These are phyloP conservation scores for Nigrospora sphaerica DNA, from an alignment of 2,329 filamentous ascomycete genomes.

Conservation along the genomic window DNA sequence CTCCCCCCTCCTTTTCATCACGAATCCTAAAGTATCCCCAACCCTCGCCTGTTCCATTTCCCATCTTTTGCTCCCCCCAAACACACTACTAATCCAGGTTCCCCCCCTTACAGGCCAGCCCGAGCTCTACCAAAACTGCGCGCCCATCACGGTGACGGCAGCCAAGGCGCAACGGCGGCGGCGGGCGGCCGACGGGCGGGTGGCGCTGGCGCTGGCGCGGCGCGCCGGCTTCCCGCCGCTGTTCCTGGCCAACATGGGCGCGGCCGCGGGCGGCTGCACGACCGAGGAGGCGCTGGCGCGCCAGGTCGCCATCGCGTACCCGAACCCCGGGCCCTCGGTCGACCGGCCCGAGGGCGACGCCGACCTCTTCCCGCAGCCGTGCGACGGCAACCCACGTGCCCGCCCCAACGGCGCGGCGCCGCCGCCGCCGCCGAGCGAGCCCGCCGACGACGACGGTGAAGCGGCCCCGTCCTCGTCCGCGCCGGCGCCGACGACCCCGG, in stretches of 20 bases:
- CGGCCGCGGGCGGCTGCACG: conserved; percentile 37
- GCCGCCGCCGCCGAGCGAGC: neutral
- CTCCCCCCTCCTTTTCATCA: too few relatives aligned
- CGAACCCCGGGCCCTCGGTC: conserved; percentile 52
- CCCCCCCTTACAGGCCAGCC: conserved; percentile 23
- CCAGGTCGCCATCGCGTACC: conserved; percentile 44
- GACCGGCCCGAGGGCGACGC: conserved; percentile 27
- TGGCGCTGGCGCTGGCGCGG: conserved; percentile 1
- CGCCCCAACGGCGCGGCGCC: neutral
- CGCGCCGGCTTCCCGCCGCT: conserved; percentile 50
- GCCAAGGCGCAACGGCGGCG: conserved; percentile 9
- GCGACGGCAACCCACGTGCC: conserved; percentile 21
- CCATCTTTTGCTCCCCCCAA: neutral
- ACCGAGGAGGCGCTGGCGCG: conserved; percentile 40
- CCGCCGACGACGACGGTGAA: neutral
- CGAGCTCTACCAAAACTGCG: conserved; percentile 75
- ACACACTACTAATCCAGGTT: neutral
- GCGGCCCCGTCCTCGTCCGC: neutral
- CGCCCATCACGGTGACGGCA: conserved; percentile 48
- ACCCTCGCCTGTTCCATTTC: too few relatives aligned
- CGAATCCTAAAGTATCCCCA: too few relatives aligned
- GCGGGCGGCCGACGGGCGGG: conserved; percentile 5
- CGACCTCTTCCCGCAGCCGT: conserved; percentile 22
- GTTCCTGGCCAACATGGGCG: conserved; percentile 60
- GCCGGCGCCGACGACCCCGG: neutral